phyloP scores from a whole-genome alignment of 1,139 yeast species.

The Debaryomyces sp. region DNA sequence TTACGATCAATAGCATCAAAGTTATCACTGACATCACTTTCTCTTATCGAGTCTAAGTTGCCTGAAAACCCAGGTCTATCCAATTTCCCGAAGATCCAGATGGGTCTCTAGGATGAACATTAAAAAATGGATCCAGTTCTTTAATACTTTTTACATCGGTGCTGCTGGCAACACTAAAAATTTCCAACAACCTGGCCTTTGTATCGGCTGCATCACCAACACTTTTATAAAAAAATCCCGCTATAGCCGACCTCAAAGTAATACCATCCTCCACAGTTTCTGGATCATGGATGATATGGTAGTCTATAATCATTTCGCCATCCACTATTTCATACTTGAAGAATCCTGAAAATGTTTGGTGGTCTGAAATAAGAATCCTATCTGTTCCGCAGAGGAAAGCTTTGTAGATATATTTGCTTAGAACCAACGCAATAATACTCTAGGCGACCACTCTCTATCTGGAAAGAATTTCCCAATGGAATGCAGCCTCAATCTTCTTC shows the following conservation, averaged over 20 bases:
- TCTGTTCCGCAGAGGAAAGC: conserved; percentile 11
- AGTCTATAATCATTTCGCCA: conserved; percentile 5
- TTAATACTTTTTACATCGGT: neutral
- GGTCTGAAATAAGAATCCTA: neutral
- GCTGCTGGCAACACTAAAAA: neutral
- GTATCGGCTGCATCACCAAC: conserved; percentile 3
- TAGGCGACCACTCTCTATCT: neutral
- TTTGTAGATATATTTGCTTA: conserved; percentile 8
- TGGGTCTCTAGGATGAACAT: conserved; percentile 5
- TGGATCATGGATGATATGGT: conserved; percentile 13
- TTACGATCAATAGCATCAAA: conserved; percentile 4
- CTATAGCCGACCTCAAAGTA: conserved; percentile 7
- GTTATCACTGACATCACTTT: neutral
- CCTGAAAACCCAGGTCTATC: neutral
- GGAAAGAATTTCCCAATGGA: neutral
- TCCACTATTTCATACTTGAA: conserved; percentile 1
- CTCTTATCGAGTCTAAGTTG: neutral
- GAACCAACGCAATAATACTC: conserved; percentile 8
- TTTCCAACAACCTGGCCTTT: neutral
- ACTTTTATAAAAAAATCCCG: conserved; percentile 7
- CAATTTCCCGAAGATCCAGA: neutral
- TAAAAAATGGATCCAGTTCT: conserved; percentile 5
- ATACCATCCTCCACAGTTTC: conserved; percentile 18
- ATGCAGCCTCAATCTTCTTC: neutral
- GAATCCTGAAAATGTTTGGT: neutral